phyloP scores from a whole-genome alignment of 2,329 filamentous ascomycete genomes.

The Thelonectria blattea region DNA sequence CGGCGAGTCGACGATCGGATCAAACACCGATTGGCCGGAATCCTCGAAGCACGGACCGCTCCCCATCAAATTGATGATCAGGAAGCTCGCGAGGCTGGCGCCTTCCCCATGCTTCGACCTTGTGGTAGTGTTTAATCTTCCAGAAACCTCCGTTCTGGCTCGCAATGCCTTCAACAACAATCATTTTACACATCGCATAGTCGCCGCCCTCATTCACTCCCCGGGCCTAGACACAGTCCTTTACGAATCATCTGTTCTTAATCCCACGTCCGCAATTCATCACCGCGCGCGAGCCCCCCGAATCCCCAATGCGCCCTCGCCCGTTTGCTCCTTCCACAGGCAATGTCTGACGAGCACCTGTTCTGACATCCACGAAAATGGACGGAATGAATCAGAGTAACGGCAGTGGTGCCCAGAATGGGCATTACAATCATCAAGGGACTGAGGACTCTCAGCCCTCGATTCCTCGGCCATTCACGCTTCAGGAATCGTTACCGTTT shows the following conservation, averaged over 20 bases:
- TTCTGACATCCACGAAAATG: slow-evolving; percentile 39
- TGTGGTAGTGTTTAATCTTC: slow-evolving; percentile 21
- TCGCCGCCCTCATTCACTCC: slow-evolving; percentile 3
- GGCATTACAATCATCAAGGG: slow-evolving; percentile 37
- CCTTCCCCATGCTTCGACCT: slow-evolving; percentile 32
- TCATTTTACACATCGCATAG: slow-evolving; percentile 18
- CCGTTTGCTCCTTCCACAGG: slow-evolving; percentile 37
- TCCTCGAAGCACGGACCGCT: slow-evolving; percentile 28
- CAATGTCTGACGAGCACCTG: slow-evolving; percentile 41
- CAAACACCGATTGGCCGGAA: slow-evolving; percentile 34
- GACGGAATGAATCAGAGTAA: slow-evolving; percentile 41
- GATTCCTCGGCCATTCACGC: slow-evolving; percentile 59
- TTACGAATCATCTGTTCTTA: slow-evolving; percentile 9
- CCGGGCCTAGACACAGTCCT: slow-evolving; percentile 1
- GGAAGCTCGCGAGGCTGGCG: slow-evolving; percentile 37
- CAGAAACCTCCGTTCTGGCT: slow-evolving; percentile 13
- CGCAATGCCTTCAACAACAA: slow-evolving; percentile 35
- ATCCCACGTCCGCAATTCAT: slow-evolving; percentile 20
- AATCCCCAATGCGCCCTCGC: slow-evolving; percentile 36
- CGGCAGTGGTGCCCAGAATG: slow-evolving; percentile 44
- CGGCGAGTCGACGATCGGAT: slow-evolving; percentile 33
- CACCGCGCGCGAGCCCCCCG: slow-evolving; percentile 14
- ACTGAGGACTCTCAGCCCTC: slow-evolving; percentile 33
- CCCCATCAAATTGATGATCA: slow-evolving; percentile 25
- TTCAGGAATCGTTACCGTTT: slow-evolving; percentile 81